Evolutionary conservation across 1,139 yeast genomes (phyloP), one percentile per base, ranked within the genome.

Genomic region (Kodamaea plutei): DNA sequence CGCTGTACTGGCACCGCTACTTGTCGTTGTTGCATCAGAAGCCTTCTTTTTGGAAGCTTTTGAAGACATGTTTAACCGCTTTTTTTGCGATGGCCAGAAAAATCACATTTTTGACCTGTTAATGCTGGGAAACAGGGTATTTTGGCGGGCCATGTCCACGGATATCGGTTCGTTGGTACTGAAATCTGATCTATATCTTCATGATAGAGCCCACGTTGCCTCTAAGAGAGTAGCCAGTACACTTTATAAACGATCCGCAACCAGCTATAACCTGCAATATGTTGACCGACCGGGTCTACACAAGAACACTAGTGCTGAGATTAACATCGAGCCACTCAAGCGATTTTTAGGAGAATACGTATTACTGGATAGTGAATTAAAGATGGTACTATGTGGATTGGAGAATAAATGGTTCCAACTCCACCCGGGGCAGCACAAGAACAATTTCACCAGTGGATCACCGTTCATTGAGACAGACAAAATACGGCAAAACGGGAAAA

Each of bases 61-160:
- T 2, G 64, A 56, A 5, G 64, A 58, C 64, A 58, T 57, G 25
- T 14, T n/a, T n/a, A n/a, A n/a, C n/a, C n/a, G n/a, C n/a, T 24
- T 29, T 29, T 29, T 25, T 20, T 24, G 28, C 32, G 32, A 29
- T 29, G 32, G 15, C 22, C 9, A 23, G 14, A 25, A 25, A 25
- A 16, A 16, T 15, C 22, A 17, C 20, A 18, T 18, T 8, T 13
- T 8, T 29, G 24, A 24, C 20, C 23, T 26, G 34, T n/a, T n/a
- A n/a, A n/a, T n/a, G n/a, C n/a, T n/a, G n/a, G n/a, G n/a, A n/a
- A n/a, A 10, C 6, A 18, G n/a, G 20, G 20, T 18, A 18, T 18
- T 18, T 18, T 18, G n/a, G n/a, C n/a, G n/a, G n/a, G n/a, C n/a
- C n/a, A n/a, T n/a, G n/a, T 18, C 20, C 20, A 18, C 21, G 9